Percentiles rank a stretch among this genome's conserved stretches.
Conservation (phyloP, 768 basidiomycete genomes). For the Phylloporus sp. region DNA sequence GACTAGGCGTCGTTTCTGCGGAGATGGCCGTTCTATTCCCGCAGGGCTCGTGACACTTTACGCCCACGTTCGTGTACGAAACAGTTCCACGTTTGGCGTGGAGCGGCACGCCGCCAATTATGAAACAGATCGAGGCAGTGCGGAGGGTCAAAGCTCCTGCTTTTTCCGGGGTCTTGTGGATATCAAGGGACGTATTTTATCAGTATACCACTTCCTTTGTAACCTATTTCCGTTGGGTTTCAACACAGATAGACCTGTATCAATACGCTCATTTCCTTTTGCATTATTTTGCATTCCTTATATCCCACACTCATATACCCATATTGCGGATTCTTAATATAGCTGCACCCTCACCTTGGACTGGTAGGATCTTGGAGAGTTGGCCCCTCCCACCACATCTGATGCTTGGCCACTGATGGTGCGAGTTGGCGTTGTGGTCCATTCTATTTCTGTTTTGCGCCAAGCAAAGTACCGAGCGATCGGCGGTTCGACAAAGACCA, state of each 20-base stretch:
- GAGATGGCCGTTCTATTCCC: constrained; percentile 63
- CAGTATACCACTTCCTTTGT: not conserved
- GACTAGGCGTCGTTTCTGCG: constrained; percentile 66
- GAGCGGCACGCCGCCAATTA: not conserved
- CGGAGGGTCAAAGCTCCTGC: not conserved
- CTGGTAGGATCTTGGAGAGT: not conserved
- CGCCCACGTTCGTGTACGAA: not conserved
- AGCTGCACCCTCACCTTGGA: not conserved
- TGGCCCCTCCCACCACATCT: too few relatives aligned
- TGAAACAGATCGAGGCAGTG: not conserved
- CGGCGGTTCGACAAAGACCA: not conserved
- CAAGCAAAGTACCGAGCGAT: not conserved
- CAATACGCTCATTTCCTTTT: not conserved
- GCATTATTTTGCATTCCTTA: not conserved
- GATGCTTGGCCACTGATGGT: not conserved
- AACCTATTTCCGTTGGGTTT: not conserved
- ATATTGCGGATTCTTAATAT: not conserved
- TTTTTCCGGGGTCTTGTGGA: not conserved
- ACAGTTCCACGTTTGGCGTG: not conserved
- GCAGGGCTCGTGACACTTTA: not conserved
- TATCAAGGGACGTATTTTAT: not conserved
- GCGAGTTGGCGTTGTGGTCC: not conserved
- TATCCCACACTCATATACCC: not conserved
- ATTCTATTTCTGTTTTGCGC: not conserved
- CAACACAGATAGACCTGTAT: not conserved